Percentiles rank a stretch among this genome's conserved stretches.
Conservation (phyloP, 2,329 filamentous ascomycete species). For the Colletotrichum camelliae region DNA sequence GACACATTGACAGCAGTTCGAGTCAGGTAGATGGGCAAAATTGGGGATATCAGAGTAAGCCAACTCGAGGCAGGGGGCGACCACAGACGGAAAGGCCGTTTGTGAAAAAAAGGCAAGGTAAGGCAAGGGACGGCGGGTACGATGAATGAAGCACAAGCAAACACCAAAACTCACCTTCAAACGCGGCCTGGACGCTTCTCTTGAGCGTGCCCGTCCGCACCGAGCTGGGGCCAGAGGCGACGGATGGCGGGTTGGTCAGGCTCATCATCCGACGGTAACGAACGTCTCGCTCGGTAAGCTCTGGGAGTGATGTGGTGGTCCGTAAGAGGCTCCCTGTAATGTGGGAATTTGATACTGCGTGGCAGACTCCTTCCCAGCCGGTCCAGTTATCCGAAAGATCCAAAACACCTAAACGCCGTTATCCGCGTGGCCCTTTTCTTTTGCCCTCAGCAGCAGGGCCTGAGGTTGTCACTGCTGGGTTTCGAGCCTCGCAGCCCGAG, state of each 20-base stretch:
- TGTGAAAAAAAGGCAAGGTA: neutral
- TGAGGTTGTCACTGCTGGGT: neutral
- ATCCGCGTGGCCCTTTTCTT: neutral
- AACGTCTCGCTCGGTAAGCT: neutral
- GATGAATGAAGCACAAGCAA: conserved; percentile 4
- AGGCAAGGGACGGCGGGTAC: neutral
- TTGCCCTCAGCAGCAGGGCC: neutral
- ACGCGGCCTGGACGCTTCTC: conserved; percentile 64
- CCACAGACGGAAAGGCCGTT: neutral
- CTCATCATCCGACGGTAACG: conserved; percentile 44
- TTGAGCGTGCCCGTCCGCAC: conserved; percentile 52
- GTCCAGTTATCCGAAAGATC: neutral
- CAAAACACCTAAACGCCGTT: neutral
- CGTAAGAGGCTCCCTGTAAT: neutral
- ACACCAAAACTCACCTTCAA: conserved; percentile 57
- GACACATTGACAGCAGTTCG: conserved; percentile 6
- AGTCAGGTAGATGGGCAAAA: conserved; percentile 14
- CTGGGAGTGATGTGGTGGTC: neutral
- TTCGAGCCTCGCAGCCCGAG: neutral
- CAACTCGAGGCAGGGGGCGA: neutral
- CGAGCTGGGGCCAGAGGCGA: conserved; percentile 53
- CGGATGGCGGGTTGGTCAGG: conserved; percentile 59
- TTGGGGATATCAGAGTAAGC: neutral
- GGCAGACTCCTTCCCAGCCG: neutral
- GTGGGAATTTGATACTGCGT: neutral